Base-by-base conservation (phyloP, 2,329 filamentous ascomycete genomes). In the Madurella mycetomatis region DNA sequence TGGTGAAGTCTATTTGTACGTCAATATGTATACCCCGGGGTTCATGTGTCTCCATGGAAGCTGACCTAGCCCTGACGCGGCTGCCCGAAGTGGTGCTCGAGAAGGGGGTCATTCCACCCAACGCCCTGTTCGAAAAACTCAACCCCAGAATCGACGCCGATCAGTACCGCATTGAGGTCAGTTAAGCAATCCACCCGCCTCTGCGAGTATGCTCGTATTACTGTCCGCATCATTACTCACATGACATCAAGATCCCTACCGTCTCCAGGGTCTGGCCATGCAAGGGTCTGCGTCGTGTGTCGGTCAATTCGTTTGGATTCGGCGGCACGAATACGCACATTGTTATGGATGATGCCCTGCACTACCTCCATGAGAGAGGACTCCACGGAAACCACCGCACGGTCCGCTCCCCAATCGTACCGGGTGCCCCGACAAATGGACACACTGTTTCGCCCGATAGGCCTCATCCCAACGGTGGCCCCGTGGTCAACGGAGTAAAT, bases 291-390 rank as follows among this genome's bases (percentile, higher is more conserved):
- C 58, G 61, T 2, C 57, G 65, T 19, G 62, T 56, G 9, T 57
- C 51, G 43, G 57, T 70, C 31, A 68, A 68, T 51, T 59, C 54
- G 25, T 70, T 69, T 47, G 68, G 69, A 7, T 68, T 58, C 52
- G 67, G 67, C 3, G 67, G 68, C 2, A 57, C 64, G 16, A 69
- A 70, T 32, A 61, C 53, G 2, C 66, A 69, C 43, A 53, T 61
- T n/a, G 59, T 68, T 15, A 37, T 69, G 8, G 61, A 65, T 47
- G 57, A 51, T 31, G 53, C 51, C 30, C 40, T 34, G n/a, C 41
- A 46, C 41, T 47, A 41, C 17, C 9, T 37, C 11, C 11, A 37
- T 3, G 34, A 11, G 4, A 11, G 9, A 12, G 34, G 34, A 9
- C 34, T 37, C 34, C 2, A 12, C 9, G 34, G 9, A 4, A 37